phyloP scores from a whole-genome alignment of 2,329 filamentous ascomycete species.

The Monilinia laxa region DNA sequence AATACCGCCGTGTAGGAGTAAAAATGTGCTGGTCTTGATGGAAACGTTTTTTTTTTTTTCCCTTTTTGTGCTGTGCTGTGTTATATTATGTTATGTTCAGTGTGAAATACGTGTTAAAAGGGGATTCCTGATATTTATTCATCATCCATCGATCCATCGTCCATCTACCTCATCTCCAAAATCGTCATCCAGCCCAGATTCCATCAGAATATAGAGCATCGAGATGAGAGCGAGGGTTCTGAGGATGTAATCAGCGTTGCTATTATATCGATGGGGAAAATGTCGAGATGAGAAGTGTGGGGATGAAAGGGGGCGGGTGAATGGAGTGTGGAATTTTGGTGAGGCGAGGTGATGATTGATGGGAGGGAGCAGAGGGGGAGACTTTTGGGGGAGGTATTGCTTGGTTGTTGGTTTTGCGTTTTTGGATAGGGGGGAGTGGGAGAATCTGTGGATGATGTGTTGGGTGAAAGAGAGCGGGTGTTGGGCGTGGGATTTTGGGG shows the following conservation, averaged over 20 bases:
- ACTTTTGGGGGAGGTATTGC: neutral
- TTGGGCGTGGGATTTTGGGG: too few species aligned
- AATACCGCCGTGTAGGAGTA: too few species aligned
- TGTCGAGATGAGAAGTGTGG: neutral
- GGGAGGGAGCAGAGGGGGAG: neutral
- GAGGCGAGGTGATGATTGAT: neutral
- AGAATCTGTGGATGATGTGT: neutral
- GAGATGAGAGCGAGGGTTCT: too few species aligned
- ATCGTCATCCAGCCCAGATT: too few species aligned
- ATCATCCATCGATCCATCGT: neutral
- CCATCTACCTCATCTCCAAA: too few species aligned
- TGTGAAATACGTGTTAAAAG: too few species aligned
- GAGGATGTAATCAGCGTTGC: too few species aligned
- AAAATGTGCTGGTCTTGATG: too few species aligned
- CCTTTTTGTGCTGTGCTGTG: neutral
- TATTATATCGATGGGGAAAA: neutral
- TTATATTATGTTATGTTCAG: neutral
- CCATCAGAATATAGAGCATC: too few species aligned
- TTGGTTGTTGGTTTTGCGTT: neutral
- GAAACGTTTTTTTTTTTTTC: too few species aligned
- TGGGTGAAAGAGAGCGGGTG: too few species aligned
- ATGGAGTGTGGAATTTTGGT: neutral
- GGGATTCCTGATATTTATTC: too few species aligned
- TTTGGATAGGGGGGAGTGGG: fast-evolving
- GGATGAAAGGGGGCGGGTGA: neutral